Evolutionary conservation across 371 early-diverging fungal genomes (phyloP).

Genomic region (Phascolomyces articulosus): DNA sequence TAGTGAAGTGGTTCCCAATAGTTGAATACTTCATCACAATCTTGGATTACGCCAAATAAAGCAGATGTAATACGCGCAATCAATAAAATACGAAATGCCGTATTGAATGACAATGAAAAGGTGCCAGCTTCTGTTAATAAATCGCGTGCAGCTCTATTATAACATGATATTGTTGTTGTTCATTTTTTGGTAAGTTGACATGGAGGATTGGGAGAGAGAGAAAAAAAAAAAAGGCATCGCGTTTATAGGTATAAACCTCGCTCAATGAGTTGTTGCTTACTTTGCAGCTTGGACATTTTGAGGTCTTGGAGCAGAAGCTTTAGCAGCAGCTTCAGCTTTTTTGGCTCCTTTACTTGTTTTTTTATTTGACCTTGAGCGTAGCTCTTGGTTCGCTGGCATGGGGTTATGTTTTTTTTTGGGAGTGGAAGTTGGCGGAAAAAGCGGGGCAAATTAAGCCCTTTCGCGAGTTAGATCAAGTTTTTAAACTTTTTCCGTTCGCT

Average conservation of each 20-base stretch:
- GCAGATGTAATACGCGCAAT: constrained; percentile 68
- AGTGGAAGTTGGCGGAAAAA: neutral
- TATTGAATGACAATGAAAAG: constrained; percentile 51
- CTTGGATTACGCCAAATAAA: constrained; percentile 65
- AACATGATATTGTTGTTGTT: neutral
- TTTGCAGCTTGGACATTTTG: constrained; percentile 4
- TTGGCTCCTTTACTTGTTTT: constrained; percentile 25
- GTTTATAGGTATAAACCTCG: too few relatives aligned
- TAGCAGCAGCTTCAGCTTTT: constrained; percentile 15
- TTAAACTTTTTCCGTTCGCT: too few relatives aligned
- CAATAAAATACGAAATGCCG: constrained; percentile 63
- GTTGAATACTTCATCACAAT: constrained; percentile 96
- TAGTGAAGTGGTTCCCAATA: constrained; percentile 96
- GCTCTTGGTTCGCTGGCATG: constrained; percentile 23
- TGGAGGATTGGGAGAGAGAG: too few relatives aligned
- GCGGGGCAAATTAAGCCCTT: too few relatives aligned
- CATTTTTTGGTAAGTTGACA: neutral
- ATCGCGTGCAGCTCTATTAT: constrained; percentile 34
- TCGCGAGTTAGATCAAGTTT: too few relatives aligned
- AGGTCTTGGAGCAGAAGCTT: constrained; percentile 7
- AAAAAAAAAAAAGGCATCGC: too few relatives aligned
- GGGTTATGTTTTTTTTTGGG: too few relatives aligned
- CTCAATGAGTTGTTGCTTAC: neutral
- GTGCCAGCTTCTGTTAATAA: constrained; percentile 39
- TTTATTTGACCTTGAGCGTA: constrained; percentile 40